These are phyloP conservation scores for Quillaja saponaria DNA, from an alignment of 306 rosid species.

Conservation along the genomic window DNA sequence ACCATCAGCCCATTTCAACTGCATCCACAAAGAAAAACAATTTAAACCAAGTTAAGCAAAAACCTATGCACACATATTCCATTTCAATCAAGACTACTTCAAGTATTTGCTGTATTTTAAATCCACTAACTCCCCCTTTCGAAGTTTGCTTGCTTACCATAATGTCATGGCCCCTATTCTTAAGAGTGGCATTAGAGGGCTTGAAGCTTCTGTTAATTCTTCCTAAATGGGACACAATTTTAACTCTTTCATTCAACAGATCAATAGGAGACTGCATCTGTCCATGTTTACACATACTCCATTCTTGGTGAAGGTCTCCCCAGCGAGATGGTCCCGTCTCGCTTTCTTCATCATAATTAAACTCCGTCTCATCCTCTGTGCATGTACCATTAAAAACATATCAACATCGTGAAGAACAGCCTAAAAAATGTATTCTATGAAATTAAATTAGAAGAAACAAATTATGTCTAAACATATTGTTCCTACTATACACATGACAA, in stretches of 20 bases:
- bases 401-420: no score
- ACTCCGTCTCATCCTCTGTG: slow-evolving; percentile 64
- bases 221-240: slow-evolving; percentile 41
- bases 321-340: slow-evolving; percentile 59
- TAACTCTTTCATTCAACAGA: slow-evolving; percentile 45
- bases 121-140: no score
- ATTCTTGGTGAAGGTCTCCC: slow-evolving; percentile 60
- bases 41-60: neutral
- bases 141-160: slow-evolving; percentile 37
- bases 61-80: neutral
- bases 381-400: neutral
- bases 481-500: no score
- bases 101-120: no score
- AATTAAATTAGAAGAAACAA: neutral
- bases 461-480: neutral
- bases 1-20: slow-evolving; percentile 47
- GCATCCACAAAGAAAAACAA: slow-evolving; percentile 11
- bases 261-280: slow-evolving; percentile 77
- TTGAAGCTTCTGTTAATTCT: slow-evolving; percentile 37
- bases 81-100: no score
- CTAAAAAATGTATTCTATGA: no score
- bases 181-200: slow-evolving; percentile 61
- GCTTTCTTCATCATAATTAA: slow-evolving; percentile 41
- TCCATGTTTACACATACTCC: slow-evolving; percentile 60
- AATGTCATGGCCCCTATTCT: slow-evolving; percentile 73